Evolutionary conservation across 2,329 filamentous ascomycete species (phyloP), one percentile per base, ranked within the genome.

Genomic region (Fusarium sulawesiense): DNA sequence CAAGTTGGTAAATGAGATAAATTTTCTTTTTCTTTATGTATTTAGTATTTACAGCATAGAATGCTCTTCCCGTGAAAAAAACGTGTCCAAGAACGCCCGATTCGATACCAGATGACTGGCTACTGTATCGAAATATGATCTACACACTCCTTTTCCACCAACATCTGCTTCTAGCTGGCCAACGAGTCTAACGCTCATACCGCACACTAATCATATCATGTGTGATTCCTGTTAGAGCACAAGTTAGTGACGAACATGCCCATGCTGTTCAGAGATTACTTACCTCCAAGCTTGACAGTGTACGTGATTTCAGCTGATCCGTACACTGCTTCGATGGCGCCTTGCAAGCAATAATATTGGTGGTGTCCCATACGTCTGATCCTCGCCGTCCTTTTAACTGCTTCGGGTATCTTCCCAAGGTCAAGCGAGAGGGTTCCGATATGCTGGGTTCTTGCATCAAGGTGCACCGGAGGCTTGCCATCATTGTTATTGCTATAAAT

Each of bases 301-400:
- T 81, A 81, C 16, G 77, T 80, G 60, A 81, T 76, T 70, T 79
- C 78, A 50, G 79, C 79, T 49, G 79, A 80, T n/a, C 75, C 78
- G 61, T 81, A 81, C 30, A 70, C 76, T 54, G 79, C 79, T 51
- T 81, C 78, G 37, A 81, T 80, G 8, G 72, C 78, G 7, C 79
- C 79, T 45, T 74, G 74, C 44, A 81, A 58, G 54, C 78, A 80
- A 62, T 79, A 80, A 56, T 81, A 81, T 27, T 76, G 76, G 57
- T 81, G 78, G 63, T 72, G 75, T 6, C 79, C 79, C 75, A 81
- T 78, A 47, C 76, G 73, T 8, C 68, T 77, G 54, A 76, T 75
- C n/a, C 70, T 75, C 2, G 79, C 77, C 1, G 71, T 72, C 30
- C 66, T 59, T 54, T 78, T 80, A 11, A 76, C 74, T 21, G 77